Percentiles rank a stretch among this genome's conserved stretches.
Conservation (phyloP, 352 stramenopile genomes). For the Pythium sukuiense region DNA sequence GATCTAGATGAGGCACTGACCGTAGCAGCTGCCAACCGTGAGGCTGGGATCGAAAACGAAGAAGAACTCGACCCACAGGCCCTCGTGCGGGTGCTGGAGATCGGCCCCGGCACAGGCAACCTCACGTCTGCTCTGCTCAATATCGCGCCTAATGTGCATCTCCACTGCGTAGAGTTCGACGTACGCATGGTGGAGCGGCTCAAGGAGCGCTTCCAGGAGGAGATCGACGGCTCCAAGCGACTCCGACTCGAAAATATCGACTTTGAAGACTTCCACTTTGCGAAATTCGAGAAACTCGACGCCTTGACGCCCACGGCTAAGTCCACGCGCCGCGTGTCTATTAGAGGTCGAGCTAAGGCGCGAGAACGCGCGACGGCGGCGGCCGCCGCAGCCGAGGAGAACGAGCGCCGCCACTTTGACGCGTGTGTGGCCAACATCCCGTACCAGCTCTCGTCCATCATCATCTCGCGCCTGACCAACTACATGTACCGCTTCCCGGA, state of each 20-base stretch:
- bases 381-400: conserved; percentile 10
- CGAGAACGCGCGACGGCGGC: conserved; percentile 14
- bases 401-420: conserved; percentile 41
- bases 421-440: conserved; percentile 86
- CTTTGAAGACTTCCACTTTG: conserved; percentile 48
- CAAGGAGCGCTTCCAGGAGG: conserved; percentile 49
- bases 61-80: background rate
- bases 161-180: conserved; percentile 80
- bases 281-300: conserved; percentile 3
- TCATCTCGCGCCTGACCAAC: conserved; percentile 72
- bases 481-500: conserved; percentile 65
- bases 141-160: conserved; percentile 41
- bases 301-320: background rate
- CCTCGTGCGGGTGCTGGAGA: conserved; percentile 70
- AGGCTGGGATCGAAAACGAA: background rate
- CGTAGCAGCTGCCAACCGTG: background rate
- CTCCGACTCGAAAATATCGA: conserved; percentile 42
- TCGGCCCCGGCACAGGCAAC: conserved; percentile 84
- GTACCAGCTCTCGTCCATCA: conserved; percentile 85
- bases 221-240: conserved; percentile 17
- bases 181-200: conserved; percentile 72
- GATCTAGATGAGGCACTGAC: background rate
- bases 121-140: conserved; percentile 77
- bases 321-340: conserved; percentile 11
- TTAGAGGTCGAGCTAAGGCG: conserved; percentile 11